Evolutionary conservation across 2,329 filamentous ascomycete genomes (phyloP), one percentile per base, ranked within the genome.

Genomic region (Lomentospora prolificans): DNA sequence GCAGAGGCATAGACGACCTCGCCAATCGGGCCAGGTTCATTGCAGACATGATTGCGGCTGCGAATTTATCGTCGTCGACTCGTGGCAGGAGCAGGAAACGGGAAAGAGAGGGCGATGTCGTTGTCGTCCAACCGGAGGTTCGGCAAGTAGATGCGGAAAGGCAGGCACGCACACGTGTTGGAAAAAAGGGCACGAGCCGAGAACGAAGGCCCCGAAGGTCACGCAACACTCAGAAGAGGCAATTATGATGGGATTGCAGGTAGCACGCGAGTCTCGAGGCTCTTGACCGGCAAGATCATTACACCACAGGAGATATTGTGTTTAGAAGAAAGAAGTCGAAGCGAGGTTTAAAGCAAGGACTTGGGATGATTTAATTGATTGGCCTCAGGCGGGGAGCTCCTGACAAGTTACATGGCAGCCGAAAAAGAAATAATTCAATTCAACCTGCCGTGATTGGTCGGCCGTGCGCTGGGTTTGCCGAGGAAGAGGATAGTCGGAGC

Each of bases 1-100:
- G 80, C 77, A 83, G 73, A 68, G 80, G 79, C 75, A 84, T 81
- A 72, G 79, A 80, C 69, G 81, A 81, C 53, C 41, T 55, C 53
- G 53, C 53, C 24, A 55, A 33, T 25, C 53, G 53, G 24, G 53
- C 39, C 3, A 55, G 53, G 25, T 25, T 48, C 44, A 48, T 19
- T 48, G 44, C 12, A 71, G 82, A 80, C 75, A 79, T 84, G 36
- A 17, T 56, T 50, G 51, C 14, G 3, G 53, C 4, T 33, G 25
- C 39, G 44, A 22, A 22, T 48, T 10, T 25, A 48, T 22, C 12
- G 17, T 48, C 24, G 17, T 48, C 44, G 22, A 48, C 36, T 41
- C 36, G 36, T 41, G n/a, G 44, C 17, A 48, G 22, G 44, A 22
- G 7, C 17, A 48, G 22, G 44, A 10, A 25, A 25, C 44, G 8